These are phyloP conservation scores for Alternaria sp. DNA, from an alignment of 2,329 filamentous ascomycete species.

Conservation along the genomic window DNA sequence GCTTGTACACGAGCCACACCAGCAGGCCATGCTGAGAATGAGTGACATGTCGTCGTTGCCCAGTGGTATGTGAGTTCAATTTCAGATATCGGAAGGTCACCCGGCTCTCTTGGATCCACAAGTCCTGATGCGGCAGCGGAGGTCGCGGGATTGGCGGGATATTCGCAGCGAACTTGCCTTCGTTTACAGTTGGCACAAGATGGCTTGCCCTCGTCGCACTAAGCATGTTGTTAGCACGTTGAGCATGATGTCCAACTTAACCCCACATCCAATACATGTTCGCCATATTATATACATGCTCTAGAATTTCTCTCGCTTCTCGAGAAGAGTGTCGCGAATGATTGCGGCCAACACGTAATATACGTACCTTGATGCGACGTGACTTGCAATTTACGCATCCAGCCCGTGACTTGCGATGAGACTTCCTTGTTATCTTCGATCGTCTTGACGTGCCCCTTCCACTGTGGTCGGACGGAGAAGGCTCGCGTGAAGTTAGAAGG, in stretches of 20 bases:
- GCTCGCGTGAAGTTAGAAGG: not conserved
- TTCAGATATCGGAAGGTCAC: slow-evolving; percentile 25
- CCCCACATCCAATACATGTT: not conserved
- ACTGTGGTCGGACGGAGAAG: not conserved
- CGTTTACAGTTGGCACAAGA: slow-evolving; percentile 35
- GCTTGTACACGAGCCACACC: slow-evolving; percentile 25
- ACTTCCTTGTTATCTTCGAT: slow-evolving; percentile 29
- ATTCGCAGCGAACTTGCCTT: slow-evolving; percentile 36
- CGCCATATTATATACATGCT: not conserved
- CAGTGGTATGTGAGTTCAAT: slow-evolving; percentile 42
- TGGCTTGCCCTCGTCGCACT: slow-evolving; percentile 44
- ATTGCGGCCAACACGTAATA: not conserved
- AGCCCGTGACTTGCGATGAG: slow-evolving; percentile 41
- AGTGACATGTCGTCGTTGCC: slow-evolving; percentile 36
- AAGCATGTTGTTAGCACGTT: not conserved
- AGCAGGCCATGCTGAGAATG: slow-evolving; percentile 28
- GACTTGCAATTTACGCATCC: slow-evolving; percentile 42
- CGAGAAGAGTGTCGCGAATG: not conserved
- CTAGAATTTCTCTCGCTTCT: not conserved
- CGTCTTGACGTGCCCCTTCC: not conserved
- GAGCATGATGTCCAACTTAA: not conserved
- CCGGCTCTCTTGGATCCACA: not conserved
- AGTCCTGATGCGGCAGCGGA: not conserved
- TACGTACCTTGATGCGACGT: slow-evolving; percentile 39
- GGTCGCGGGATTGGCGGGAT: slow-evolving; percentile 4